Base-by-base conservation (phyloP, 371 early-diverging fungal species). In the Coemansia sp. region DNA sequence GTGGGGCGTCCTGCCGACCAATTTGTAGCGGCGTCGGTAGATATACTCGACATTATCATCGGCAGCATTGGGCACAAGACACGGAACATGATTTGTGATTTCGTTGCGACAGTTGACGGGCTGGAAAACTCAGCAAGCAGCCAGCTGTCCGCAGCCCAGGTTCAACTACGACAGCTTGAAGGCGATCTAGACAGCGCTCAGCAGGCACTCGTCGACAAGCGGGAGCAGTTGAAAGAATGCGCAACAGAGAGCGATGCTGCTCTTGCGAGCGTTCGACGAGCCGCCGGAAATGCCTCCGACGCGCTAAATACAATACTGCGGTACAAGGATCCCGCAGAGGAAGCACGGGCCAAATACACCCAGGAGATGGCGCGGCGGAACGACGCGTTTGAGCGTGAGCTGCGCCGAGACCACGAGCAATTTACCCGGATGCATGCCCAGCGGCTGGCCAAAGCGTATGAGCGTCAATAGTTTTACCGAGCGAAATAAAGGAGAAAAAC, bases 391-490 rank as follows among this genome's bases (percentile, higher is more conserved):
- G 70, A 70, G 50, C 52, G 20, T 1, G 52, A 55, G 47, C 51
- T 70, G 54, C 59, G 60, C 12, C 40, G 14, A 10, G 66, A 70
- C 2, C 66, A 70, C 14, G 55, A 70, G 5, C 66, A 70, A 47
- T 70, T 66, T 47, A 40, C 40, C 36, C 41, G 49, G 42, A 54
- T 38, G 58, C 71, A 70, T 31, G 71, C 71, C 5, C 55, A 35
- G 51, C 56, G 71, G 26, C 55, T 70, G 16, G 50, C 70, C 1
- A 49, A 39, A 1, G 62, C 54, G 1, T 26, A 61, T 12, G 43
- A 51, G 26, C 16, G 53, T 14, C 43, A 49, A 31, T 12, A 26
- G 36, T 38, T 34, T 48, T 47, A 26, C 16, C 9, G 30, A 6
- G 26, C 4, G 12, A 11, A 4, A 43, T n/a, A n/a, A n/a, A 8